These are phyloP conservation scores for Aspergillus intermedius DNA, from an alignment of 2,329 filamentous ascomycete species.

Conservation along the genomic window DNA sequence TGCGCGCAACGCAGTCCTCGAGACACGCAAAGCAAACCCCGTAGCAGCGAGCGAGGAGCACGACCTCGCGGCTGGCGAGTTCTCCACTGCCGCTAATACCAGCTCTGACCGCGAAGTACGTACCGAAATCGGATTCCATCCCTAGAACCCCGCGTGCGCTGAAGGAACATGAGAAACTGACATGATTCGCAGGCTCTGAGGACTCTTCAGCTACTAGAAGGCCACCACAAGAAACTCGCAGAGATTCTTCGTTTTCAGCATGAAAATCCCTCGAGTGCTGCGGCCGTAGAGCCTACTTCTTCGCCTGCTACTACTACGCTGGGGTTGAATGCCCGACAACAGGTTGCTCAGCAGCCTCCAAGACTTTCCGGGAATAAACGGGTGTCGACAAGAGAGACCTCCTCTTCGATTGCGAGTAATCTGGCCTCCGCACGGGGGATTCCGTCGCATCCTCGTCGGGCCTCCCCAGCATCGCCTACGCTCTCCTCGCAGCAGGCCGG, in stretches of 20 bases:
- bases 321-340: conserved; percentile 11
- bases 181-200: conserved; percentile 64
- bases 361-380: conserved; percentile 36
- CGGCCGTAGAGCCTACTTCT: conserved; percentile 9
- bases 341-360: conserved; percentile 24
- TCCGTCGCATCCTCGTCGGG: conserved; percentile 47
- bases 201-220: conserved; percentile 75
- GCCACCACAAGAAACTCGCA: conserved; percentile 78
- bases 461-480: conserved; percentile 64
- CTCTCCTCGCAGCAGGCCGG: conserved; percentile 68
- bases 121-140: neutral
- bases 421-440: conserved; percentile 81
- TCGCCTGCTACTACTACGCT: conserved; percentile 4
- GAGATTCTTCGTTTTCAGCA: conserved; percentile 68
- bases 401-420: conserved; percentile 75
- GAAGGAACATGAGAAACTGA: neutral
- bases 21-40: conserved; percentile 61
- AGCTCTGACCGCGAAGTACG: conserved; percentile 57
- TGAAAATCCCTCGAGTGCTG: conserved; percentile 40
- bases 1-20: conserved; percentile 73
- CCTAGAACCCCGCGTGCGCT: neutral
- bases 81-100: conserved; percentile 69
- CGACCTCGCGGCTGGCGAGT: conserved; percentile 79
- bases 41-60: conserved; percentile 82
- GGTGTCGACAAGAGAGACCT: conserved; percentile 60